Evolutionary conservation across 179 eudicot genomes (phyloP), one percentile per base, ranked within the genome.

Genomic region (Beta corolliflora): DNA sequence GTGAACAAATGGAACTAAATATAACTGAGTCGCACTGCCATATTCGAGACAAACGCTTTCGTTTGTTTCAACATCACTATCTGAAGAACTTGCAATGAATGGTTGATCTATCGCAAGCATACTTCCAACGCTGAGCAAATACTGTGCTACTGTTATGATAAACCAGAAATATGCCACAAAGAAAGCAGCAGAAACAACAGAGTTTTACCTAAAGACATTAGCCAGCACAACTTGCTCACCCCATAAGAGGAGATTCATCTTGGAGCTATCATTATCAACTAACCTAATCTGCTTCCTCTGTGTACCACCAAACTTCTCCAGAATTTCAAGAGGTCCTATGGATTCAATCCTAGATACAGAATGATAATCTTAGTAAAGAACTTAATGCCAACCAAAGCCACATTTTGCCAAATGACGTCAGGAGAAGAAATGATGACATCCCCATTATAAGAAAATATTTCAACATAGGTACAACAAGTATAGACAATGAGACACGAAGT

Each of bases 101-200:
- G 99, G 99, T 82, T 88, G 88, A 85, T 95, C 97, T 61, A 95
- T 82, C 70, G 98, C 99, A 81, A 95, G 95, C 98, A 91, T 92
- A 86, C 97, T 94, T 82, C 98, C 93, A 41, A 92, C 88, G 80
- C 99, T 95, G 92, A 44, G 84, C 5, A 67, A 80, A 19, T 55
- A 64, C 29, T 44, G 73, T 73, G 25, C 66, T 73, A 82, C 63
- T 23, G 52, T 68, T 78, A 52, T 25, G 29, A 46, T 29, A 81
- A 60, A 45, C 70, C 36, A 68, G 63, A 74, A 64, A 72, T 9
- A 65, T 54, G 74, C 61, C 60, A 58, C 64, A 84, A 81, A 36
- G 48, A 53, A 70, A 75, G n/a, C 73, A 68, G 86, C 19, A 31
- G n/a, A 72, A 54, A 78, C 23, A 65, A 64, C 78, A 12, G 75